Conservation (phyloP, 2,329 filamentous ascomycete genomes). For the Xylariaceae sp. region DNA sequence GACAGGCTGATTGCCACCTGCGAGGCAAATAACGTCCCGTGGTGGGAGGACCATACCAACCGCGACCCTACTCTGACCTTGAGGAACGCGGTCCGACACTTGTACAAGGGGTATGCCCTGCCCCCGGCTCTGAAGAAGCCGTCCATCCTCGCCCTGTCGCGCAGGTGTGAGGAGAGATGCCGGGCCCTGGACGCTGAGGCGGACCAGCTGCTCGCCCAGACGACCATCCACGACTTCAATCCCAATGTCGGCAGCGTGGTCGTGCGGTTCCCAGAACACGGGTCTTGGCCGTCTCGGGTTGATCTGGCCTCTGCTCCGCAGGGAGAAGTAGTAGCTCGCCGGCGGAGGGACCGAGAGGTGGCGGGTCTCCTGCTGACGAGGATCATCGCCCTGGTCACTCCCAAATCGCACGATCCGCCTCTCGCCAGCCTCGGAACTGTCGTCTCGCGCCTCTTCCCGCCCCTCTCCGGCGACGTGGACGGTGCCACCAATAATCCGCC, state of each 20-base stretch:
- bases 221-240: slow-evolving; percentile 39
- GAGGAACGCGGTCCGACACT: slow-evolving; percentile 71
- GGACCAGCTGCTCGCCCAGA: slow-evolving; percentile 42
- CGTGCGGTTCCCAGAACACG: slow-evolving; percentile 35
- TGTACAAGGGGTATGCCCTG: slow-evolving; percentile 51
- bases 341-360: slow-evolving; percentile 32
- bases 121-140: slow-evolving; percentile 63
- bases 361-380: slow-evolving; percentile 40
- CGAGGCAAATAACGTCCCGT: slow-evolving; percentile 55
- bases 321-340: slow-evolving; percentile 21
- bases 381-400: slow-evolving; percentile 43
- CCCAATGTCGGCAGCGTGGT: slow-evolving; percentile 40
- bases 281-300: slow-evolving; percentile 11
- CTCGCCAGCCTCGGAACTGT: slow-evolving; percentile 36
- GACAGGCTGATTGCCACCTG: slow-evolving; percentile 69
- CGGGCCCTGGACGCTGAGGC: slow-evolving; percentile 43
- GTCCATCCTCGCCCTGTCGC: slow-evolving; percentile 54
- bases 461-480: slow-evolving; percentile 27
- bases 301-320: slow-evolving; percentile 10
- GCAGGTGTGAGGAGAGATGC: slow-evolving; percentile 38
- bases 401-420: slow-evolving; percentile 35
- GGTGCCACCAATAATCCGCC: slow-evolving; percentile 6
- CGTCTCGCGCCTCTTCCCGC: slow-evolving; percentile 42
- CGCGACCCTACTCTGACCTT: slow-evolving; percentile 65
- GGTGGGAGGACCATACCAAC: slow-evolving; percentile 86